A percentile compares a stretch with the other conserved stretches of the same genome.
Evolutionary conservation across 805 yeast species (phyloP).

Genomic region (Saccharomycopsis microspora): DNA sequence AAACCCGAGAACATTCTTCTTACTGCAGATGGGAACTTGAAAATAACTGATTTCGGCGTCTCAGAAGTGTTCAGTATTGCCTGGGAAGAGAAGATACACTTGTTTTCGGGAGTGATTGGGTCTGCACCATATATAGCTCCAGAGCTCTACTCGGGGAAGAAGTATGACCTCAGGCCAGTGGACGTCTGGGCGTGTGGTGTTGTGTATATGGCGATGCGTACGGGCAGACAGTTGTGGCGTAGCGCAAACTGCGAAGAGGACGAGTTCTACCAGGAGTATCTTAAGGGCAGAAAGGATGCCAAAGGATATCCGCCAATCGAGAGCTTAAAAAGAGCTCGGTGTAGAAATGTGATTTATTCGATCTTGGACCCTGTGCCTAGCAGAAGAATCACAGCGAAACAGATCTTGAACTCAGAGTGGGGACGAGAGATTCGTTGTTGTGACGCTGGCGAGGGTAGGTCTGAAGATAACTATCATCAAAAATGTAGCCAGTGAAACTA

Average conservation of each 20-base stretch:
- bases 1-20: constrained; percentile 79
- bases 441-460: constrained; percentile 42
- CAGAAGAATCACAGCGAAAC: constrained; percentile 79
- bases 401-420: constrained; percentile 90
- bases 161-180: constrained; percentile 72
- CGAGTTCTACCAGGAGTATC: constrained; percentile 65
- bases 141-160: constrained; percentile 52
- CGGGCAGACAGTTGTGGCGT: constrained; percentile 91
- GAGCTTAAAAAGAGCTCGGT: constrained; percentile 68
- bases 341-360: constrained; percentile 88
- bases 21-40: constrained; percentile 60
- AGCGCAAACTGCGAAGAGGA: constrained; percentile 64
- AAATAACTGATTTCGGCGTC: constrained; percentile 84
- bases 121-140: constrained; percentile 89
- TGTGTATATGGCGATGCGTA: constrained; percentile 86
- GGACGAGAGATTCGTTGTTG: constrained; percentile 81
- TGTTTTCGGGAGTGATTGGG: constrained; percentile 72
- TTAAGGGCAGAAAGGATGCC: constrained; percentile 68
- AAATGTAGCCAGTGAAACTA: not conserved
- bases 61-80: constrained; percentile 78
- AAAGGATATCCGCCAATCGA: constrained; percentile 92
- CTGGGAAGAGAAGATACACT: constrained; percentile 62
- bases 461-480: constrained; percentile 7
- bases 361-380: constrained; percentile 85
- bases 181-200: constrained; percentile 94